Percentiles rank a stretch among this genome's conserved stretches.
These are phyloP conservation scores for Nannochloropsis oceanica DNA, from an alignment of 108 stramenopile genomes.

Conservation along the genomic window DNA sequence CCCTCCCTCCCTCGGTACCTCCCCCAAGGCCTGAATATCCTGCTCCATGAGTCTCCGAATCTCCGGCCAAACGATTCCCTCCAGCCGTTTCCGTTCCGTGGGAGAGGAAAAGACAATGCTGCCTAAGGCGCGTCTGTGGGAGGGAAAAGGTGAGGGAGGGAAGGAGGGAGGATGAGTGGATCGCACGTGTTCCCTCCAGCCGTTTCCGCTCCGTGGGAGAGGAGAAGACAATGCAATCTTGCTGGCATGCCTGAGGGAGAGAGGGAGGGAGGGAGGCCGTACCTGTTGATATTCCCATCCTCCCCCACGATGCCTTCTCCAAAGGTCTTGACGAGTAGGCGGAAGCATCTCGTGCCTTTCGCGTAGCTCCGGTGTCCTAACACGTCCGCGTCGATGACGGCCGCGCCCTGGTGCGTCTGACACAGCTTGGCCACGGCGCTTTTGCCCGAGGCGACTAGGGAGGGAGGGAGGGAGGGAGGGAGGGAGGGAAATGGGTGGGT, in stretches of 20 bases:
- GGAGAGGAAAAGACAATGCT: background rate
- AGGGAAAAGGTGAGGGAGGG: background rate
- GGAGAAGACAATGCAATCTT: background rate
- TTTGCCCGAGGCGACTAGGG: conserved; percentile 19
- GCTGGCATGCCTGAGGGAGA: background rate
- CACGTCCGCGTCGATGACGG: conserved; percentile 33
- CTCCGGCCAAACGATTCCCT: conserved; percentile 35
- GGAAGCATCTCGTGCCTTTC: conserved; percentile 27
- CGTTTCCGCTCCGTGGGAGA: background rate
- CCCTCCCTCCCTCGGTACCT: background rate
- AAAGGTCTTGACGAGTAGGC: conserved; percentile 21
- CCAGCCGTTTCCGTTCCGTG: conserved; percentile 7
- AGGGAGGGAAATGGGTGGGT: no score
- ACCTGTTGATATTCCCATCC: conserved; percentile 30
- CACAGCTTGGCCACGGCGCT: conserved; percentile 18
- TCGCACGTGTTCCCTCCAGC: conserved; percentile 23
- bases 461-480: background rate
- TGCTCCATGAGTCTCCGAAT: conserved; percentile 20
- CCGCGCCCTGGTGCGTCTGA: conserved; percentile 1
- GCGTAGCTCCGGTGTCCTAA: conserved; percentile 37
- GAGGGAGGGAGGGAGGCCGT: background rate
- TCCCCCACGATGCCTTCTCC: conserved; percentile 16
- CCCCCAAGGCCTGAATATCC: conserved; percentile 3
- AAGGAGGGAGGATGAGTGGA: conserved; percentile 15
- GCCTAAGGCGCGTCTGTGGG: background rate